Conservation (phyloP, 2,329 filamentous ascomycete species). For the Colletotrichum sp. region DNA sequence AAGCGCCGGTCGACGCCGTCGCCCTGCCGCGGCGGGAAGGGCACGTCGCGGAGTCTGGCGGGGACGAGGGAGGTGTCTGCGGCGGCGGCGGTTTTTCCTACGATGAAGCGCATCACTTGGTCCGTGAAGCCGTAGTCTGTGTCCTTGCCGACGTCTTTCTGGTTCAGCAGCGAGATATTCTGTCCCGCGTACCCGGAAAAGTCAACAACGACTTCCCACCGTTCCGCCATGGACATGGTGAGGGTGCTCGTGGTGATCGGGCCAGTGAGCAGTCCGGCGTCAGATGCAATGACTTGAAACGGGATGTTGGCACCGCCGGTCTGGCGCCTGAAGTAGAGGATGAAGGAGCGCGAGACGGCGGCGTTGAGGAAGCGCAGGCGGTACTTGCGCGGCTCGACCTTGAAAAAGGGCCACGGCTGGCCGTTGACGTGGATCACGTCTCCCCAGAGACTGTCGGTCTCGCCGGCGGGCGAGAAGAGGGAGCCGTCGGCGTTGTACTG, state of each 20-base stretch:
- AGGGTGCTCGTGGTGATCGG: slow-evolving; percentile 49
- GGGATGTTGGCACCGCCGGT: slow-evolving; percentile 37
- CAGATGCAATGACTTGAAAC: slow-evolving; percentile 60
- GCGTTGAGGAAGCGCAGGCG: slow-evolving; percentile 60
- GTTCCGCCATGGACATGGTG: slow-evolving; percentile 58
- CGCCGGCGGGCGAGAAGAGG: slow-evolving; percentile 48
- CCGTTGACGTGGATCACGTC: slow-evolving; percentile 65
- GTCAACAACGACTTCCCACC: slow-evolving; percentile 64
- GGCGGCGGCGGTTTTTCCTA: slow-evolving; percentile 37
- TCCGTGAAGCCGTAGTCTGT: slow-evolving; percentile 56
- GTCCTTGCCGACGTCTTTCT: slow-evolving; percentile 42
- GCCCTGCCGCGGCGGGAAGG: slow-evolving; percentile 37
- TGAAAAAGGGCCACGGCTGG: slow-evolving; percentile 62
- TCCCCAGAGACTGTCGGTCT: slow-evolving; percentile 55
- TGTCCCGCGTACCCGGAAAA: slow-evolving; percentile 54
- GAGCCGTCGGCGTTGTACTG: slow-evolving; percentile 56
- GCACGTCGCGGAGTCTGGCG: slow-evolving; percentile 36
- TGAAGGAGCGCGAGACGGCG: slow-evolving; percentile 51
- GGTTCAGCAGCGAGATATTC: slow-evolving; percentile 45
- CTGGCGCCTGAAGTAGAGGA: slow-evolving; percentile 48
- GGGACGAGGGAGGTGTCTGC: slow-evolving; percentile 41
- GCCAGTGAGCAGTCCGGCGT: slow-evolving; percentile 53
- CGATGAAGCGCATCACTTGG: slow-evolving; percentile 58
- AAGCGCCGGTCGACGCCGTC: slow-evolving; percentile 47
- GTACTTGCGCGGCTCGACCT: slow-evolving; percentile 66